A percentile compares a stretch with the other conserved stretches of the same genome.
phyloP scores from a whole-genome alignment of 192 early-diverging fungal species.

The Umbelopsis isabellina region DNA sequence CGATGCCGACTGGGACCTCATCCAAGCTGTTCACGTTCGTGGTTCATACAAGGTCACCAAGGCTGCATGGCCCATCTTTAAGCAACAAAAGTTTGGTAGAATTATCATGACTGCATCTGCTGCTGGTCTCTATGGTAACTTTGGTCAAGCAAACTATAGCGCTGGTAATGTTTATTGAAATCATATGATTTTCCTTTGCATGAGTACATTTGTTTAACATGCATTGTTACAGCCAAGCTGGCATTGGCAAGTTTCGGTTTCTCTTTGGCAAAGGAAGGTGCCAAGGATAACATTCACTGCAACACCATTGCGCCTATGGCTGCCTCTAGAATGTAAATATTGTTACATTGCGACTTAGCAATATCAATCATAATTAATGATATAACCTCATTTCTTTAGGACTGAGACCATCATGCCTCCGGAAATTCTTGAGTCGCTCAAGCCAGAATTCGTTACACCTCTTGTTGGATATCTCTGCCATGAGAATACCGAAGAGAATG shows the following conservation, averaged over 20 bases:
- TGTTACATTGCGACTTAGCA: slow-evolving; percentile 33
- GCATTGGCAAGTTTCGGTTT: slow-evolving; percentile 90
- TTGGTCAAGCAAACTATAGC: slow-evolving; percentile 88
- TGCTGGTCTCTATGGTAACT: slow-evolving; percentile 99
- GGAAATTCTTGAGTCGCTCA: slow-evolving; percentile 92
- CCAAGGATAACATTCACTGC: slow-evolving; percentile 88
- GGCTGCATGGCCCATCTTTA: slow-evolving; percentile 96
- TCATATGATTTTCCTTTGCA: not conserved
- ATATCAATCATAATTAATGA: slow-evolving; percentile 66
- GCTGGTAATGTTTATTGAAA: slow-evolving; percentile 53
- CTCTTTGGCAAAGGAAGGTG: slow-evolving; percentile 93
- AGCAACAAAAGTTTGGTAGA: slow-evolving; percentile 91
- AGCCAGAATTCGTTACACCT: slow-evolving; percentile 97
- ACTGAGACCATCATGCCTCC: slow-evolving; percentile 96
- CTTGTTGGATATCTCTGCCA: slow-evolving; percentile 93
- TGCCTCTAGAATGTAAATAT: slow-evolving; percentile 83
- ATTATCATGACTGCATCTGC: slow-evolving; percentile 94
- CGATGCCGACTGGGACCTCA: slow-evolving; percentile 96
- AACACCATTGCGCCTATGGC: slow-evolving; percentile 98
- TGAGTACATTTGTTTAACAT: slow-evolving; percentile 23
- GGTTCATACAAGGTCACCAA: slow-evolving; percentile 96
- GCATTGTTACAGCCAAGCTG: slow-evolving; percentile 81
- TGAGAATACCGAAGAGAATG: slow-evolving; percentile 80
- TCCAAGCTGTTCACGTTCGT: slow-evolving; percentile 89
- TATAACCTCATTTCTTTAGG: slow-evolving; percentile 47